Percentiles rank a stretch among this genome's conserved stretches.
phyloP scores from a whole-genome alignment of 352 stramenopile genomes.

The Sclerospora graminicola region DNA sequence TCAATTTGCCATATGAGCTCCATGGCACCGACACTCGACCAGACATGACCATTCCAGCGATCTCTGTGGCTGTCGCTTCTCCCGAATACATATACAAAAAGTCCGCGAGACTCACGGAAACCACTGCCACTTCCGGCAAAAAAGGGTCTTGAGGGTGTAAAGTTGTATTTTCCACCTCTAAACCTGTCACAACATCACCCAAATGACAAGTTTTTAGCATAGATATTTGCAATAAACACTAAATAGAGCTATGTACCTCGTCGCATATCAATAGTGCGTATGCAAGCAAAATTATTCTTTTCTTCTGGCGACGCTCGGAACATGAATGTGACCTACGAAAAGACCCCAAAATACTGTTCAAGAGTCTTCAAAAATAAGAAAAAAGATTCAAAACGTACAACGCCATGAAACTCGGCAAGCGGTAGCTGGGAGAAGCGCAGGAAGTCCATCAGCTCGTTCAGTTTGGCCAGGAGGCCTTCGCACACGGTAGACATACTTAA shows the following conservation, averaged over 20 bases:
- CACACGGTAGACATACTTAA: conserved; percentile 39
- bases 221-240: too few species aligned
- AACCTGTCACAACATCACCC: conserved; percentile 13
- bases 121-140: conserved; percentile 45
- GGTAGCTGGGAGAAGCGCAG: conserved; percentile 47
- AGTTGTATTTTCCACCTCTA: conserved; percentile 42
- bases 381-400: conserved; percentile 21
- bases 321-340: conserved; percentile 66
- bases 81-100: conserved; percentile 86
- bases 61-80: conserved; percentile 62
- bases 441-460: conserved; percentile 83
- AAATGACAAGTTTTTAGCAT: too few species aligned
- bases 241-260: conserved; percentile 25
- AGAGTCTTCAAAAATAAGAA: neutral
- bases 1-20: conserved; percentile 73
- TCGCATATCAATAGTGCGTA: conserved; percentile 73
- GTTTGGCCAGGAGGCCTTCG: conserved; percentile 61
- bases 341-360: neutral
- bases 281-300: conserved; percentile 43
- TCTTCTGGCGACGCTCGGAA: conserved; percentile 41
- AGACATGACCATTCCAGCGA: conserved; percentile 78
- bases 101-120: conserved; percentile 65
- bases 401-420: conserved; percentile 39
- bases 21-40: conserved; percentile 76
- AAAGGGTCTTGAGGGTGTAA: conserved; percentile 43